These are phyloP conservation scores for Torulaspora pretoriensis DNA, from an alignment of 1,139 yeast species.

Conservation along the genomic window DNA sequence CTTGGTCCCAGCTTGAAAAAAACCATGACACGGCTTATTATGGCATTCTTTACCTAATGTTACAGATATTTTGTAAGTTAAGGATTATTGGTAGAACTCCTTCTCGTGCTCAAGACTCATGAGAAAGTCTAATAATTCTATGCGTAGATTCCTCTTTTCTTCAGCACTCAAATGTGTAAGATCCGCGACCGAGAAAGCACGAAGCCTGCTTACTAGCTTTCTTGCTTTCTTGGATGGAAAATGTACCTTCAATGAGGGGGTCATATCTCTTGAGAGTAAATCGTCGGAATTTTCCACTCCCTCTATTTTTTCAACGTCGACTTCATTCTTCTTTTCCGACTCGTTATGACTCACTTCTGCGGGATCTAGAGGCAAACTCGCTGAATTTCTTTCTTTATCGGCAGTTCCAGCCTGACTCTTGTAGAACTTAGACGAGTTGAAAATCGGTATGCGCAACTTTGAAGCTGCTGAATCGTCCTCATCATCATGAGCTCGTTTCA, in stretches of 20 bases:
- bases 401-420: no score
- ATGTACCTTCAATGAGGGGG: slow-evolving; percentile 18
- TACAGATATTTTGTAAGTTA: neutral
- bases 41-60: neutral
- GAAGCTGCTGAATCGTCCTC: slow-evolving; percentile 5
- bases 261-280: slow-evolving; percentile 7
- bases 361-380: neutral
- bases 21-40: no score
- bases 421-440: slow-evolving; percentile 19
- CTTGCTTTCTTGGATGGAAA: slow-evolving; percentile 26
- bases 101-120: slow-evolving; percentile 24
- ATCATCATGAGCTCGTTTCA: neutral
- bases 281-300: neutral
- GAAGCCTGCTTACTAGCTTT: slow-evolving; percentile 20
- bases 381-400: neutral
- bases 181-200: slow-evolving; percentile 19
- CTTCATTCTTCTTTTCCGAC: neutral
- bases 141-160: slow-evolving; percentile 26
- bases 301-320: neutral
- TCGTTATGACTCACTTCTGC: neutral
- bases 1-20: slow-evolving; percentile 19
- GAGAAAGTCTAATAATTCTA: slow-evolving; percentile 28
- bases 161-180: slow-evolving; percentile 19
- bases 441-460: slow-evolving; percentile 26
- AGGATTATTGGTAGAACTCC: neutral